Base-by-base conservation (phyloP, 2,329 filamentous ascomycete genomes). In the Neoascochyta sp. region DNA sequence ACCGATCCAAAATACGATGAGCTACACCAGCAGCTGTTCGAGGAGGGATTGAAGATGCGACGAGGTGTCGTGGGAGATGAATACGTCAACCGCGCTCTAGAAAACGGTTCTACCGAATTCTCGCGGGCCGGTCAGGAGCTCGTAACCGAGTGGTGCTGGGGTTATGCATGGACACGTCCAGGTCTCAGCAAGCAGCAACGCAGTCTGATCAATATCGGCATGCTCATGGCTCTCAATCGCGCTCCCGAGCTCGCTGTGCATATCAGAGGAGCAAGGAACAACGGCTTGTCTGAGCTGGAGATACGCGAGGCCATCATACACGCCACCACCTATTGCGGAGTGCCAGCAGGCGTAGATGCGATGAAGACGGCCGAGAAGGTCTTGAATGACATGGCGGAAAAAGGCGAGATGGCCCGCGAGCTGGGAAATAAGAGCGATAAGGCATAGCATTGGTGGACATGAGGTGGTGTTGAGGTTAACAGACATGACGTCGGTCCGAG, bases 141-240 rank as follows among this genome's bases (percentile, higher is more conserved):
- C 20, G 71, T 80, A 2, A 81, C 78, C 1, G 78, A 81, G 59
- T 75, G 69, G 53, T 76, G 74, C 62, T 83, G 78, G 79, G 78
- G 78, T 9, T 70, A 70, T 36, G 71, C 74, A 15, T 83, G 79
- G 79, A 74, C 74, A 3, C 71, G 79, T 6, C 77, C 76, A 0
- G 79, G 78, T 0, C 69, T 83, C 7, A 70, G 74, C 19, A 69
- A 72, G 36, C 78, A 81, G 54, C 73, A 77, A 43, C 70, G 79
- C 25, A 75, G 70, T 30, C 65, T 83, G 32, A 62, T 83, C 30
- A 81, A 81, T 53, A 75, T 82, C 26, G 77, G 72, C 26, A 81
- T 83, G 73, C 64, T 83, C 24, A 75, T 74, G 54, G 76, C 76
- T 3, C 65, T 80, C 39, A 81, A 81, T 46, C 66, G 75, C 4